A percentile compares a stretch with the other conserved stretches of the same genome.
Conservation (phyloP, 768 basidiomycete species). For the Clavulina sp. region DNA sequence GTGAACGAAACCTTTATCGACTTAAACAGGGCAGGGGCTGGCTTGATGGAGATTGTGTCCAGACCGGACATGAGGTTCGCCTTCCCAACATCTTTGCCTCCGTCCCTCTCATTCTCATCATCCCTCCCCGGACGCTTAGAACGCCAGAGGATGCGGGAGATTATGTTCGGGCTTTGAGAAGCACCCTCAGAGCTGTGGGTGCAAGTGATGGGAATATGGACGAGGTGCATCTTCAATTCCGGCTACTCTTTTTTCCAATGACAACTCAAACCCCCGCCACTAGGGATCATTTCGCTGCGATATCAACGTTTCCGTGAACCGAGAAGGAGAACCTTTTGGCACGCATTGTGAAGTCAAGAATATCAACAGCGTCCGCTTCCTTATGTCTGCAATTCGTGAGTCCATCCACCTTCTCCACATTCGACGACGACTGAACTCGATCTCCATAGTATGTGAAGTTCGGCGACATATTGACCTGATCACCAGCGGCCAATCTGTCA, state of each 20-base stretch:
- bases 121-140: constrained; percentile 15
- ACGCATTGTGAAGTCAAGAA: constrained; percentile 96
- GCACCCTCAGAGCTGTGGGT: constrained; percentile 62
- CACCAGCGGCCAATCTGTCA: constrained; percentile 25
- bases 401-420: not conserved
- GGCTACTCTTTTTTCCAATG: too few relatives aligned
- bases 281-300: constrained; percentile 92
- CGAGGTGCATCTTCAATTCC: constrained; percentile 32
- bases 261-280: not conserved
- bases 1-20: constrained; percentile 46
- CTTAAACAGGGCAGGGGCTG: constrained; percentile 77
- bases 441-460: constrained; percentile 58
- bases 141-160: constrained; percentile 81
- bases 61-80: constrained; percentile 67
- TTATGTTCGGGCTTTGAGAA: constrained; percentile 72
- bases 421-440: not conserved
- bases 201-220: constrained; percentile 97
- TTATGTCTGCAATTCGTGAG: constrained; percentile 69
- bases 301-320: constrained; percentile 84
- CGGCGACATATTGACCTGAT: constrained; percentile 53
- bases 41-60: constrained; percentile 91
- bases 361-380: constrained; percentile 76
- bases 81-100: too few relatives aligned
- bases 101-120: not conserved
- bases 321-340: constrained; percentile 36